phyloP scores from a whole-genome alignment of 257 asterid genomes.

The Solanum lycopersicoides region DNA sequence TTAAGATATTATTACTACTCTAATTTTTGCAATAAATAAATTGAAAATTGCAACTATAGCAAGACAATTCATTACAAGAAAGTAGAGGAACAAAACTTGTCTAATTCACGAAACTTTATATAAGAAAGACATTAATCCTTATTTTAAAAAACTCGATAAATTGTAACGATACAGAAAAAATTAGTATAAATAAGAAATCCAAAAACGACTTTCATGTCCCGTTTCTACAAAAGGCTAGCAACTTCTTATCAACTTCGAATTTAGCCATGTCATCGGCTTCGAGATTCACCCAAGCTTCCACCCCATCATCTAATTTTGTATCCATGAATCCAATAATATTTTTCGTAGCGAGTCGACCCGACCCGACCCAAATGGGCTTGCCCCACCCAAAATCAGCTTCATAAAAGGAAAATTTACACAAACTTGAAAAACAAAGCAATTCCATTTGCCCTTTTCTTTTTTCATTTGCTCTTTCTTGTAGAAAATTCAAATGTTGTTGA shows the following conservation, averaged over 20 bases:
- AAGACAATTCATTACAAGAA: neutral
- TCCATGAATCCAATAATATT: neutral
- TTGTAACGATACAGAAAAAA: neutral
- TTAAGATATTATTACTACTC: neutral
- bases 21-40: no score
- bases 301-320: constrained; percentile 23
- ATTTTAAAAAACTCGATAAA: neutral
- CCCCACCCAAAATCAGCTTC: neutral
- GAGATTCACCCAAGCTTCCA: constrained; percentile 33
- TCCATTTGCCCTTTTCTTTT: neutral
- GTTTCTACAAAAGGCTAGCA: neutral
- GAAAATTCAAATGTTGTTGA: neutral
- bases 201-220: neutral
- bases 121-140: no score
- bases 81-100: neutral
- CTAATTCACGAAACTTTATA: no score
- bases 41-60: no score
- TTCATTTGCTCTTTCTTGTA: neutral
- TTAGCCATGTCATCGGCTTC: constrained; percentile 27
- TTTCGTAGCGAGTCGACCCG: neutral
- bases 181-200: neutral
- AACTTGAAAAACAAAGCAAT: neutral
- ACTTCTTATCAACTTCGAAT: constrained; percentile 23
- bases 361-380: neutral
- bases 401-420: neutral